Conservation (phyloP, 2,329 filamentous ascomycete genomes). For the Orbilia oligospora region DNA sequence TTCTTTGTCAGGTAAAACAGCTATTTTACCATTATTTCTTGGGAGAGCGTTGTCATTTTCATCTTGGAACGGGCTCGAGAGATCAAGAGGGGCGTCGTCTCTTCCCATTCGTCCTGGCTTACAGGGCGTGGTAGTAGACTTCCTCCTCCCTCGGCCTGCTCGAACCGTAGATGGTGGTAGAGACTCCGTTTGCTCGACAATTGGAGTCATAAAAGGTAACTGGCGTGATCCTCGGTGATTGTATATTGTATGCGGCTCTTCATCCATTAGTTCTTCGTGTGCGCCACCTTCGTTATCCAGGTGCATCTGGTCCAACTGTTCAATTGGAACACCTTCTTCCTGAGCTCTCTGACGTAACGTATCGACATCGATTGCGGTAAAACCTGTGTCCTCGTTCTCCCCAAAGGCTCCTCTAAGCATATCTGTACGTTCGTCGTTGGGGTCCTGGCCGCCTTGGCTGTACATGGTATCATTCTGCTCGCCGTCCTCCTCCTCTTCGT, state of each 20-base stretch:
- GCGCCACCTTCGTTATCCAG: constrained; percentile 62
- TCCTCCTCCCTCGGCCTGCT: constrained; percentile 61
- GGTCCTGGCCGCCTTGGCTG: constrained; percentile 65
- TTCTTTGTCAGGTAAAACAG: constrained; percentile 67
- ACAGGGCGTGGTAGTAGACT: constrained; percentile 63
- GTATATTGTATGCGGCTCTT: constrained; percentile 63
- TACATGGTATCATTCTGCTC: constrained; percentile 65
- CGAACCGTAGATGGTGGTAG: constrained; percentile 64
- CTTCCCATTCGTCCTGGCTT: constrained; percentile 64
- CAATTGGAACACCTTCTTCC: constrained; percentile 65
- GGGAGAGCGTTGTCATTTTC: constrained; percentile 65
- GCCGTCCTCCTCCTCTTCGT: constrained; percentile 66
- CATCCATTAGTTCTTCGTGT: constrained; percentile 65
- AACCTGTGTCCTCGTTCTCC: constrained; percentile 55
- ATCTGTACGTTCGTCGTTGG: constrained; percentile 60
- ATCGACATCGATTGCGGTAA: constrained; percentile 64
- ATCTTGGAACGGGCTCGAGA: constrained; percentile 80
- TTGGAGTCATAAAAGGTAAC: constrained; percentile 98
- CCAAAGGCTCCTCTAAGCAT: constrained; percentile 52
- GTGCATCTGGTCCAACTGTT: constrained; percentile 63
- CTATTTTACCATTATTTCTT: constrained; percentile 68
- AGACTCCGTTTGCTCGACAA: constrained; percentile 93
- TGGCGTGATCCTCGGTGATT: constrained; percentile 76
- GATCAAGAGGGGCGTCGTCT: constrained; percentile 64
- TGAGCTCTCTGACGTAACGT: constrained; percentile 64